phyloP scores from a whole-genome alignment of 495 filamentous ascomycete species.

The Tuber microsphaerosporum region DNA sequence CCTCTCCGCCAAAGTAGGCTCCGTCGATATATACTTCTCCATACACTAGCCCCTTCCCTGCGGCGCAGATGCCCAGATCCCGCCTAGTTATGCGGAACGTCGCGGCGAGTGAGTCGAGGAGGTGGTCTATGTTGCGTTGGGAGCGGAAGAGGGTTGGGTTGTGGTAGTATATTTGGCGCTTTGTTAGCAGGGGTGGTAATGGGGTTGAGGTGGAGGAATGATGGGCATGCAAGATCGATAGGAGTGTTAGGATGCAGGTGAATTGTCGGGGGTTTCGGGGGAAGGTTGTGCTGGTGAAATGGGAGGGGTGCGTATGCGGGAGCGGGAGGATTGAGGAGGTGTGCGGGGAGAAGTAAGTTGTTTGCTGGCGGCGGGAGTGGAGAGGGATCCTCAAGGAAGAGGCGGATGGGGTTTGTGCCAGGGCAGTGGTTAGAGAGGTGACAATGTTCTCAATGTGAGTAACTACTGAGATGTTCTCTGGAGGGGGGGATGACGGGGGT shows the following conservation, averaged over 20 bases:
- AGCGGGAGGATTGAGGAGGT: conserved; percentile 15
- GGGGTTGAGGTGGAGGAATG: conserved; percentile 38
- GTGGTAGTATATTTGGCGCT: conserved; percentile 80
- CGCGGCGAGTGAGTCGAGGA: conserved; percentile 77
- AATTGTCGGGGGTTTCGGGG: conserved; percentile 20
- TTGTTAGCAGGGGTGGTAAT: conserved; percentile 13
- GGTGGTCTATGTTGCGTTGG: conserved; percentile 65
- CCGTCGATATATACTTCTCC: conserved; percentile 48
- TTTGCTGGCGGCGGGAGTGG: conserved; percentile 13
- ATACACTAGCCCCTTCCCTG: conserved; percentile 64
- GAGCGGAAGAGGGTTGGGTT: conserved; percentile 70
- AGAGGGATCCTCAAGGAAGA: conserved; percentile 15
- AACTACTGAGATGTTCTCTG: conserved; percentile 8
- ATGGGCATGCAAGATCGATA: conserved; percentile 20
- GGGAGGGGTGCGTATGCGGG: background rate
- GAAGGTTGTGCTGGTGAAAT: conserved; percentile 16
- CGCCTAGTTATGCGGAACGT: conserved; percentile 61
- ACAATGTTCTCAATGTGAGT: conserved; percentile 24
- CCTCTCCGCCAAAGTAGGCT: conserved; percentile 11
- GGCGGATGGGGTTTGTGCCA: conserved; percentile 5
- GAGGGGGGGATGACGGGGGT: background rate
- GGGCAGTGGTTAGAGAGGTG: conserved; percentile 9
- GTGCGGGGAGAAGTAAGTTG: conserved; percentile 10
- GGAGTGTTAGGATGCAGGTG: conserved; percentile 25
- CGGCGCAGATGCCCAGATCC: conserved; percentile 61